Base-by-base conservation (phyloP, 768 basidiomycete genomes). In the Phlebiopsis flavidoalba region DNA sequence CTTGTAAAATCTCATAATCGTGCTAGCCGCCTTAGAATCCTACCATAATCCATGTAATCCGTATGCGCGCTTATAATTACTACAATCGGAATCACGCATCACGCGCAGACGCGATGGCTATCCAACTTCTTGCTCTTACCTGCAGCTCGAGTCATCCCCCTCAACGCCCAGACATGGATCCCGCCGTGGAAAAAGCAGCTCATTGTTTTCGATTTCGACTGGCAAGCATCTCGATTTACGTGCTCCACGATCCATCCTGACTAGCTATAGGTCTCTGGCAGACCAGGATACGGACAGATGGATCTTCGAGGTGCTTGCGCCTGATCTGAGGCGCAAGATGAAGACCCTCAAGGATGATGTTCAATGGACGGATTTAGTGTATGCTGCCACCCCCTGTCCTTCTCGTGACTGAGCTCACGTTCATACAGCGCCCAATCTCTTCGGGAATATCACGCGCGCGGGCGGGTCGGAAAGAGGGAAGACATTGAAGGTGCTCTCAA, bases 281-380 rank as follows among this genome's bases (percentile, higher is more conserved):
- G 96, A 99, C 76, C 95, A 98, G 77, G 97, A 99, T 76, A 89
- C 95, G 0, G 97, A 98, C 74, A 80, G 95, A 74, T 99, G 89
- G 84, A 77, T 95, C 61, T 87, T 93, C 64, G 93, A 95, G 72
- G 93, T 96, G 60, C 82, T 95, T 36, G 89, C 87, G 0, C 88
- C 88, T 1, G 85, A 92, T 66, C 79, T 98, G 48, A 90, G 97
- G 57, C 79, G 92, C 51, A 85, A 90, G 70, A 85, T 97, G 80
- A 82, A 91, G 69, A 78, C 76, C 22, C 77, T 86, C 66, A 82
- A 91, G 71, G 65, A 73, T 8, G 73, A 81, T 62, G 70, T 80
- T 26, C 93, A 97, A 70, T 99, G 94, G 89, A 98, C 95, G 3
- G 97, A 98, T 77, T 83, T 97, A 40, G 86, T 98, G 96, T 98